A percentile compares a stretch with the other conserved stretches of the same genome.
Conservation (phyloP, 345 rosid genomes). For the Gossypium mustelinum region DNA sequence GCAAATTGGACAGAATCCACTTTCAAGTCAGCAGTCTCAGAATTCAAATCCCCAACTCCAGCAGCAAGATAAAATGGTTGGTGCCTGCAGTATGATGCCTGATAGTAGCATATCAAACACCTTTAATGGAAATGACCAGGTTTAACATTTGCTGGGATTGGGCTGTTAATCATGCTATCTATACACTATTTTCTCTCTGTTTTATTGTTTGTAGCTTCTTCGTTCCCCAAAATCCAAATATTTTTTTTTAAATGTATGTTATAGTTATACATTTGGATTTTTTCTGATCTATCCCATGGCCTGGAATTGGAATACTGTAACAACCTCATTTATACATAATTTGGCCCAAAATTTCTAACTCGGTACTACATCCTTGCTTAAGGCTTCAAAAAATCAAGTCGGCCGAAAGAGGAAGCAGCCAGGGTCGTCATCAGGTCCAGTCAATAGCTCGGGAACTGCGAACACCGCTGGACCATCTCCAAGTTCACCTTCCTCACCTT, state of each 20-base stretch:
- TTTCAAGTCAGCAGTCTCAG: conserved; percentile 46
- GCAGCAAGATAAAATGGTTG: conserved; percentile 42
- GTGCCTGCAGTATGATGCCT: conserved; percentile 32
- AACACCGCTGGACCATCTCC: conserved; percentile 52
- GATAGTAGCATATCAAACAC: conserved; percentile 46
- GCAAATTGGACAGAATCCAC: conserved; percentile 35
- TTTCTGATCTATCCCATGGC: not conserved
- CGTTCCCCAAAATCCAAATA: not conserved
- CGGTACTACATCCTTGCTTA: conserved; percentile 8
- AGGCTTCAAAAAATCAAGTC: conserved; percentile 50
- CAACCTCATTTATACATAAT: not conserved
- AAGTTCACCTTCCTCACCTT: conserved; percentile 53
- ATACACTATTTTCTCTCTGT: not conserved
- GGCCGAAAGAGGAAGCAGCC: conserved; percentile 50
- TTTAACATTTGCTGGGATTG: conserved; percentile 8
- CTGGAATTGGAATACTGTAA: not conserved
- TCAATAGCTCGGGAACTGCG: conserved; percentile 50
- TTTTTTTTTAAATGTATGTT: not conserved
- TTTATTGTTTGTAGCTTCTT: not conserved
- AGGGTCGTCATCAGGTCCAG: conserved; percentile 51
- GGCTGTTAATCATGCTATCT: not conserved
- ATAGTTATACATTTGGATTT: not conserved
- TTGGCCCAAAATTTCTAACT: conserved; percentile 10
- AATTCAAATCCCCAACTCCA: conserved; percentile 34
- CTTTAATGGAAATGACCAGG: conserved; percentile 51